A percentile compares a stretch with the other conserved stretches of the same genome.
Conservation (phyloP, 352 stramenopile species). For the Phytophthora megakarya region DNA sequence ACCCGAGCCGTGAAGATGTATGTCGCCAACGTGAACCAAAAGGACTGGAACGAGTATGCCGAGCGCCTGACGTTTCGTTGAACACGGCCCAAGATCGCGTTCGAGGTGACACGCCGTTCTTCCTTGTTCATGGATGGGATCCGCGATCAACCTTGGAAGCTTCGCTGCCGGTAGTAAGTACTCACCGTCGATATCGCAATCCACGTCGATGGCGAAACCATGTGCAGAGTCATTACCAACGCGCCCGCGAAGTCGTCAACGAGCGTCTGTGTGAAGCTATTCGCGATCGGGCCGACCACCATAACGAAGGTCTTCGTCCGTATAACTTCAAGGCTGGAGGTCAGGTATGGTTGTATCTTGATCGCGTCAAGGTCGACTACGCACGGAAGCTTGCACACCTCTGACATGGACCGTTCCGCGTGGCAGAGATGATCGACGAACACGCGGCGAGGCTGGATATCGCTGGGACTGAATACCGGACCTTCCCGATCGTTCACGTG, state of each 20-base stretch:
- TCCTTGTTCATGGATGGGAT: slow-evolving; percentile 4
- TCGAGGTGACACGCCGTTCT: neutral
- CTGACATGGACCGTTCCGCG: no score
- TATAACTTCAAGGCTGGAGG: neutral
- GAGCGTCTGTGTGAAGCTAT: neutral
- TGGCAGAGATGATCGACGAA: no score
- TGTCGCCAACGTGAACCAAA: slow-evolving; percentile 3
- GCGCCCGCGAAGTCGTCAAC: neutral
- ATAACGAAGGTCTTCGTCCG: neutral
- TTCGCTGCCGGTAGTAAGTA: neutral
- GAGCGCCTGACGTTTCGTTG: slow-evolving; percentile 9
- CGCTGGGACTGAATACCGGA: no score
- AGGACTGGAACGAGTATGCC: slow-evolving; percentile 21
- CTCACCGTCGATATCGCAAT: neutral
- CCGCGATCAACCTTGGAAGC: neutral
- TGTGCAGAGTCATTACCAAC: slow-evolving; percentile 12
- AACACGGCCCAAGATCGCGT: slow-evolving; percentile 15
- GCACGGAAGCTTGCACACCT: no score
- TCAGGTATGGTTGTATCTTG: slow-evolving; percentile 9
- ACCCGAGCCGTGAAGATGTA: slow-evolving; percentile 16
- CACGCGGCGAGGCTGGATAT: no score
- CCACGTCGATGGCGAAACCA: slow-evolving; percentile 3
- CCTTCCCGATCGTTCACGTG: no score
- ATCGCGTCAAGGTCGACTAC: no score
- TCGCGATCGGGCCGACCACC: neutral